Evolutionary conservation across 2,329 filamentous ascomycete genomes (phyloP).

Genomic region (Fusarium veterinarium): DNA sequence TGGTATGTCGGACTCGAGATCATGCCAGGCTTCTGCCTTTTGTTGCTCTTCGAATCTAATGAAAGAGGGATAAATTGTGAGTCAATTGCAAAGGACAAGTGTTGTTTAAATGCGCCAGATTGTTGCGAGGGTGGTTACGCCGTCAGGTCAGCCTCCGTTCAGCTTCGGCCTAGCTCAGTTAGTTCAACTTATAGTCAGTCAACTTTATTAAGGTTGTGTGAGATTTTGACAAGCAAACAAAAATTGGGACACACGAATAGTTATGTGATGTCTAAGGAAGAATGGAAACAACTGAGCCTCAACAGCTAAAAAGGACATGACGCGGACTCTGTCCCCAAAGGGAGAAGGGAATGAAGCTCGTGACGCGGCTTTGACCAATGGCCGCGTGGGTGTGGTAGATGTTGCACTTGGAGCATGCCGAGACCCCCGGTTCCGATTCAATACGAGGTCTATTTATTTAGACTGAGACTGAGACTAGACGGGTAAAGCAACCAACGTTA

Average conservation of each 20-base stretch:
- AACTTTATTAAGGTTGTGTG: background rate
- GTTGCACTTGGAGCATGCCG: slow-evolving; percentile 35
- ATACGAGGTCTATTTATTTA: slow-evolving; percentile 27
- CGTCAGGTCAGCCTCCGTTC: slow-evolving; percentile 4
- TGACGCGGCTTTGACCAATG: slow-evolving; percentile 39
- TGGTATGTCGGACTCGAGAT: background rate
- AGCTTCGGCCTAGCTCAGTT: background rate
- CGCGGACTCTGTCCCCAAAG: slow-evolving; percentile 32
- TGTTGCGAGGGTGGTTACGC: slow-evolving; percentile 16
- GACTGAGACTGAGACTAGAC: slow-evolving; percentile 12
- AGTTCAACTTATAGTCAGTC: background rate
- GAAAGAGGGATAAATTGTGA: background rate
- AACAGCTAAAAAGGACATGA: slow-evolving; percentile 19
- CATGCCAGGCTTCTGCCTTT: background rate
- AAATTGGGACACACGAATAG: slow-evolving; percentile 8
- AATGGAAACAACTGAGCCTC: slow-evolving; percentile 19
- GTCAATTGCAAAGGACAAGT: slow-evolving; percentile 5
- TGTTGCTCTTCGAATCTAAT: background rate
- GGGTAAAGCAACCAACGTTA: background rate
- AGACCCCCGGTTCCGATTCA: slow-evolving; percentile 24
- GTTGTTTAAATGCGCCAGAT: background rate
- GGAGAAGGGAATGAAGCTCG: slow-evolving; percentile 29
- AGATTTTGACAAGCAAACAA: background rate
- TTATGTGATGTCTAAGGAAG: slow-evolving; percentile 14
- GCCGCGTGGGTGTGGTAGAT: slow-evolving; percentile 20